Percentiles rank a stretch among this genome's conserved stretches.
Conservation (phyloP, 2,329 filamentous ascomycete species). For the Botryotinia narcissicola region DNA sequence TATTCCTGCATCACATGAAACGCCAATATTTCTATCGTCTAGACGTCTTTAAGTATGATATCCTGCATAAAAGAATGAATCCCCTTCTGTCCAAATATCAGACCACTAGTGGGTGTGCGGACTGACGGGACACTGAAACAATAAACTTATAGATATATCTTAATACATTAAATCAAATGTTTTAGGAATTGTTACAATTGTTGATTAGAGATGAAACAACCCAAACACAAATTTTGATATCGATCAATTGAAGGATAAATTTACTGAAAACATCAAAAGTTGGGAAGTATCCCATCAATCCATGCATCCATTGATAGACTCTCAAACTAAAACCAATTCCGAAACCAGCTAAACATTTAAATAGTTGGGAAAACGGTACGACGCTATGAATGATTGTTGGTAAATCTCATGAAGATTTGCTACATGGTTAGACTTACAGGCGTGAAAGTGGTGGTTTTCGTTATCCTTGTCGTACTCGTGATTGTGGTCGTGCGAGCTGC, state of each 20-base stretch:
- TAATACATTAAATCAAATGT: no score
- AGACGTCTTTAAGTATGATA: neutral
- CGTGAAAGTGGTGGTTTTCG: conserved; percentile 1
- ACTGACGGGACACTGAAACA: no score
- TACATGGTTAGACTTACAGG: neutral
- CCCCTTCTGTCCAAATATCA: neutral
- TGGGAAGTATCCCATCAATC: no score
- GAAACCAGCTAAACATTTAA: neutral
- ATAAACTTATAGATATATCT: no score
- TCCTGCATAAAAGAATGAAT: neutral
- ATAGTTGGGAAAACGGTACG: neutral
- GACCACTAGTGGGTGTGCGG: no score
- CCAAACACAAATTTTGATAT: no score
- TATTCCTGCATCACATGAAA: neutral
- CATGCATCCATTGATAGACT: no score
- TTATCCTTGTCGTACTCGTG: conserved; percentile 1
- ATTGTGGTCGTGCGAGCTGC: neutral
- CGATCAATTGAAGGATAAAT: no score
- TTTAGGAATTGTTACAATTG: no score
- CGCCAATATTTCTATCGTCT: neutral
- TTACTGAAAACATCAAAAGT: no score
- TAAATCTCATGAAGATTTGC: neutral
- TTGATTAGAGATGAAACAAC: no score
- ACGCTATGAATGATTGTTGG: neutral
- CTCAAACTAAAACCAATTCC: neutral